A percentile compares a stretch with the other conserved stretches of the same genome.
phyloP scores from a whole-genome alignment of 2,329 filamentous ascomycete genomes.

The Metarhizium brunneum region DNA sequence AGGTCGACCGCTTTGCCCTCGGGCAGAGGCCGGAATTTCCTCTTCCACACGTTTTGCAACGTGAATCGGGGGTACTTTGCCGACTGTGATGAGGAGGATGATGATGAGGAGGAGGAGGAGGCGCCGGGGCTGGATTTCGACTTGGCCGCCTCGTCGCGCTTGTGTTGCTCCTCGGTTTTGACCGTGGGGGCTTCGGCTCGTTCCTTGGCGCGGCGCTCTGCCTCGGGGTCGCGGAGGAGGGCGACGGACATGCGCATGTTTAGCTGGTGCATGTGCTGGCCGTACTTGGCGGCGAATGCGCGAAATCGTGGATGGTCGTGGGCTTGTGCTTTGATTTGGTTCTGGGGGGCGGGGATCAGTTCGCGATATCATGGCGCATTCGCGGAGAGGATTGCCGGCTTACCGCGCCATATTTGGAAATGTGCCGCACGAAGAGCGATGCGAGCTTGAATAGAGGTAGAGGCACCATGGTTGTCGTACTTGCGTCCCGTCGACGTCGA shows the following conservation, averaged over 20 bases:
- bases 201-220: slow-evolving; percentile 50
- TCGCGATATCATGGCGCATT: background rate
- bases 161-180: slow-evolving; percentile 52
- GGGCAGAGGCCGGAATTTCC: slow-evolving; percentile 53
- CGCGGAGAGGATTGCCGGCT: slow-evolving; percentile 17
- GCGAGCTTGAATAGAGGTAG: slow-evolving; percentile 60
- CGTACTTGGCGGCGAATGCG: slow-evolving; percentile 49
- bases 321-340: slow-evolving; percentile 56
- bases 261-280: slow-evolving; percentile 55
- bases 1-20: slow-evolving; percentile 57
- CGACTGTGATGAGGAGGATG: slow-evolving; percentile 3
- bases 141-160: slow-evolving; percentile 41
- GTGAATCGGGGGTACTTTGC: slow-evolving; percentile 16
- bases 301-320: slow-evolving; percentile 56
- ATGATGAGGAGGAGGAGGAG: background rate
- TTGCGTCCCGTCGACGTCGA: background rate
- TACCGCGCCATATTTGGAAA: slow-evolving; percentile 63
- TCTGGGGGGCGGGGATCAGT: slow-evolving; percentile 32
- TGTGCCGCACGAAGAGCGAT: slow-evolving; percentile 52
- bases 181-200: slow-evolving; percentile 55
- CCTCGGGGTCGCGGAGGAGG: slow-evolving; percentile 45
- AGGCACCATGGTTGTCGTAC: slow-evolving; percentile 43
- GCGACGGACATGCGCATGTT: slow-evolving; percentile 58
- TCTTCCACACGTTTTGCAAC: slow-evolving; percentile 48
- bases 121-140: slow-evolving; percentile 21